These are phyloP conservation scores for Lojkania enalia DNA, from an alignment of 2,329 filamentous ascomycete species.

Conservation along the genomic window DNA sequence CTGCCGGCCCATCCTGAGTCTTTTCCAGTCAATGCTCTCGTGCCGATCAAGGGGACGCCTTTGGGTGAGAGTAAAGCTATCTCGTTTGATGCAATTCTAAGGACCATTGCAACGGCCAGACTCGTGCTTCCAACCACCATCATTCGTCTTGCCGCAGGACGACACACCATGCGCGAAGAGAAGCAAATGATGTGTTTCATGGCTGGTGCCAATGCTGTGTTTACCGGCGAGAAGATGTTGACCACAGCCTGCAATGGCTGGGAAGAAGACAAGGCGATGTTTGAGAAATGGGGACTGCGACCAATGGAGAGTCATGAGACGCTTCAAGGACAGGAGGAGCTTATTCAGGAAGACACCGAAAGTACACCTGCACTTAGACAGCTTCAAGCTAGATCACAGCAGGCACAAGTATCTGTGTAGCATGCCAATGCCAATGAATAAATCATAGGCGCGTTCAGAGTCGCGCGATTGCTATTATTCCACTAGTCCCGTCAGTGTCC, in stretches of 20 bases:
- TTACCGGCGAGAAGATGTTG: conserved; percentile 94
- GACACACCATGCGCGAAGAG: conserved; percentile 83
- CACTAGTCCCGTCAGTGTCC: not conserved
- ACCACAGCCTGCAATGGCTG: conserved; percentile 90
- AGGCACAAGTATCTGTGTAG: too few relatives aligned
- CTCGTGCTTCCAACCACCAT: conserved; percentile 84
- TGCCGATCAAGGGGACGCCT: conserved; percentile 88
- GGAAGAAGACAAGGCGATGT: conserved; percentile 85
- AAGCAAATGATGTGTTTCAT: conserved; percentile 88
- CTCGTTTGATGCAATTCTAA: conserved; percentile 75
- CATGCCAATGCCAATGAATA: too few relatives aligned
- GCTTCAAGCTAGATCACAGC: too few relatives aligned
- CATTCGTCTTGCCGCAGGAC: conserved; percentile 81
- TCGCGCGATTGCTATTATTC: not conserved
- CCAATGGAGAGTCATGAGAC: conserved; percentile 64
- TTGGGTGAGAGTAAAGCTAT: conserved; percentile 73
- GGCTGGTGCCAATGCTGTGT: conserved; percentile 91
- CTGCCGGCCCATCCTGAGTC: conserved; percentile 83
- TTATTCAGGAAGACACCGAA: not conserved
- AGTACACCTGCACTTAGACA: too few relatives aligned
- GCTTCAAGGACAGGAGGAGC: conserved; percentile 33
- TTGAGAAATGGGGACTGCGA: conserved; percentile 77
- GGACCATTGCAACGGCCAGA: conserved; percentile 82
- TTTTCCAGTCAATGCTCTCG: conserved; percentile 88
- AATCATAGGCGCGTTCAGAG: not conserved